Evolutionary conservation across 139 green algal genomes (phyloP).

Genomic region (Haematococcus lacustris): DNA sequence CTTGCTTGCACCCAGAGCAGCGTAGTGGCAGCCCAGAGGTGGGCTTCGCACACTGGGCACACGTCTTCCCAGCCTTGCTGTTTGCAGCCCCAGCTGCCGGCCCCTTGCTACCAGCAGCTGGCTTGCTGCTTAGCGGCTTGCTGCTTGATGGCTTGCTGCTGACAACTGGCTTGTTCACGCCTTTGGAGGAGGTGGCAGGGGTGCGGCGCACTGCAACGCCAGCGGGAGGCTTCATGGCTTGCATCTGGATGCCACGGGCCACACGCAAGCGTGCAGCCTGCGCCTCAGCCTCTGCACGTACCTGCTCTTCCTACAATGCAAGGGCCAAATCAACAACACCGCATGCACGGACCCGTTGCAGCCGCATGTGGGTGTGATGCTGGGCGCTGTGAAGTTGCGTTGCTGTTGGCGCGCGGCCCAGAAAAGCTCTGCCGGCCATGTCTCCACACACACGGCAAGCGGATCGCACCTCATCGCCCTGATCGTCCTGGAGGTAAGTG

Average conservation of each 20-base stretch:
- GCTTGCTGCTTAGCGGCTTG: background rate
- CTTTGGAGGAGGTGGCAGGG: no score
- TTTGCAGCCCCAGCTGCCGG: background rate
- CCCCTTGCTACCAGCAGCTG: background rate
- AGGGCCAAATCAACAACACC: no score
- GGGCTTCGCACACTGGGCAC: slow-evolving; percentile 3
- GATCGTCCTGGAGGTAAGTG: no score
- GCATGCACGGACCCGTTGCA: no score
- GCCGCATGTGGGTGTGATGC: no score
- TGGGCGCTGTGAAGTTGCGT: no score
- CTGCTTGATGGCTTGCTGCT: background rate
- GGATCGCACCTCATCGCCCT: no score
- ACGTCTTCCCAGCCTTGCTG: background rate
- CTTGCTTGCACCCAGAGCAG: slow-evolving; percentile 24
- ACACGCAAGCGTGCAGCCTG: background rate
- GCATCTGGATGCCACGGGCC: slow-evolving; percentile 8
- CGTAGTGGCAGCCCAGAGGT: slow-evolving; percentile 2
- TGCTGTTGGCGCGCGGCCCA: no score
- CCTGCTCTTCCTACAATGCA: no score
- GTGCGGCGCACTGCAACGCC: background rate
- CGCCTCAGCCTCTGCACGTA: background rate
- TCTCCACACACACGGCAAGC: no score
- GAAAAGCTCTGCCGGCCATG: no score
- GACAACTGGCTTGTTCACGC: no score
- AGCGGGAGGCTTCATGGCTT: background rate